Conservation (phyloP, 805 yeast species). For the Pichia membranifaciens region DNA sequence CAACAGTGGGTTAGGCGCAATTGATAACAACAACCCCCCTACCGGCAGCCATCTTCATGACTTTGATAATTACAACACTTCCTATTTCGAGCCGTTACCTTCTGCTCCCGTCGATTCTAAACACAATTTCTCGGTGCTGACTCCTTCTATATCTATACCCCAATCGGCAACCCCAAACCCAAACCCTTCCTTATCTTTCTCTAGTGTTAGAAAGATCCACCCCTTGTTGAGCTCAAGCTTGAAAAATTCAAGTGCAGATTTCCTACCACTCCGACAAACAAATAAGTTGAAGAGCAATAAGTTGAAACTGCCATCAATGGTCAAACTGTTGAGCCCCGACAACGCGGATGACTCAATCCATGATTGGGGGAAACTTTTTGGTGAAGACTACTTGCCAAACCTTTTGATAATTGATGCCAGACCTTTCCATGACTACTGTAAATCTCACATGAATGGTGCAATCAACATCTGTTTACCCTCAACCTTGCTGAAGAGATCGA, state of each 20-base stretch:
- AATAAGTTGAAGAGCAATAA: constrained; percentile 21
- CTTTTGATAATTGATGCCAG: constrained; percentile 68
- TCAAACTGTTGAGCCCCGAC: constrained; percentile 17
- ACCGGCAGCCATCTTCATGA: neutral
- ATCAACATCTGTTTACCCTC: constrained; percentile 83
- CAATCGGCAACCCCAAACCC: neutral
- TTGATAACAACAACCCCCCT: neutral
- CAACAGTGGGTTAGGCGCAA: no score
- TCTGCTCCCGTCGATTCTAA: constrained; percentile 10
- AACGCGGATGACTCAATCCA: constrained; percentile 18
- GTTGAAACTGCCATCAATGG: constrained; percentile 20
- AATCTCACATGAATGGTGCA: constrained; percentile 51
- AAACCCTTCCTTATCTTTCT: neutral
- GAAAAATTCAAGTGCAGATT: constrained; percentile 4
- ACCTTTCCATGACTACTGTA: constrained; percentile 69
- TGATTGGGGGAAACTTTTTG: constrained; percentile 17
- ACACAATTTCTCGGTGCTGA: constrained; percentile 4
- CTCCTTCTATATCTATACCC: neutral
- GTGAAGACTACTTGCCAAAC: constrained; percentile 24
- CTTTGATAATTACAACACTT: neutral
- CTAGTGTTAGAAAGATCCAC: neutral
- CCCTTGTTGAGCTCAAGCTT: neutral
- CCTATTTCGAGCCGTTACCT: neutral
- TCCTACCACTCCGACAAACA: constrained; percentile 14
- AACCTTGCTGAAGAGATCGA: constrained; percentile 72